Conservation (phyloP, 495 filamentous ascomycete genomes). For the Penicillium crystallinum region DNA sequence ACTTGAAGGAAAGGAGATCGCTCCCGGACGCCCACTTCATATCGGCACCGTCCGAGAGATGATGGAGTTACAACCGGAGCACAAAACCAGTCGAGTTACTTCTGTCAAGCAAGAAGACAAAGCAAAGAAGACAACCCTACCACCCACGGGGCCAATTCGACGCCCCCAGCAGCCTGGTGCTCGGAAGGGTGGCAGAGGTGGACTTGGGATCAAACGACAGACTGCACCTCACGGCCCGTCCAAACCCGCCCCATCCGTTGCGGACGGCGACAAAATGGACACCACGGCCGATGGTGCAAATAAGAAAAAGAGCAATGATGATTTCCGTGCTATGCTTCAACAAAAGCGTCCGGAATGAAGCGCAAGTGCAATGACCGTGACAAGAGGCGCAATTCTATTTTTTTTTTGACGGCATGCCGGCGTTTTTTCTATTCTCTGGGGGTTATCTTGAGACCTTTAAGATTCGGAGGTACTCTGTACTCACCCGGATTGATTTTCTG, state of each 20-base stretch:
- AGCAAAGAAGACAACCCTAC: slow-evolving; percentile 37
- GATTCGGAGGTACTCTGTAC: slow-evolving; percentile 9
- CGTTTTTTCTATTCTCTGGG: slow-evolving; percentile 14
- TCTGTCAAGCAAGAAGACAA: slow-evolving; percentile 35
- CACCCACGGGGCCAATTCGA: slow-evolving; percentile 48
- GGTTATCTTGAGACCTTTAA: slow-evolving; percentile 5
- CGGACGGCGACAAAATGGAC: slow-evolving; percentile 33
- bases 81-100: slow-evolving; percentile 45
- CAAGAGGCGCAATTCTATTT: slow-evolving; percentile 19
- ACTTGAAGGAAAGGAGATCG: slow-evolving; percentile 67
- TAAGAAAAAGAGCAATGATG: slow-evolving; percentile 71
- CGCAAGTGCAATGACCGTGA: slow-evolving; percentile 18
- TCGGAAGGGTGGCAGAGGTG: slow-evolving; percentile 46
- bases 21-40: slow-evolving; percentile 55
- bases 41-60: slow-evolving; percentile 68
- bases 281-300: slow-evolving; percentile 30
- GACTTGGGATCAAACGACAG: slow-evolving; percentile 53
- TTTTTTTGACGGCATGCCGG: slow-evolving; percentile 19
- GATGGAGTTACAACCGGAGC: slow-evolving; percentile 54
- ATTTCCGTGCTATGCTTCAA: slow-evolving; percentile 76
- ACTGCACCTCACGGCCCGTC: neutral
- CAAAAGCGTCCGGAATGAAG: slow-evolving; percentile 30
- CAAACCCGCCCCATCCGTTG: slow-evolving; percentile 15
- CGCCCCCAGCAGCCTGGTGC: slow-evolving; percentile 52
- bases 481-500: slow-evolving; percentile 9